Evolutionary conservation across 1,284 basidiomycete species (phyloP).

Genomic region (Melampsora larici-populina): DNA sequence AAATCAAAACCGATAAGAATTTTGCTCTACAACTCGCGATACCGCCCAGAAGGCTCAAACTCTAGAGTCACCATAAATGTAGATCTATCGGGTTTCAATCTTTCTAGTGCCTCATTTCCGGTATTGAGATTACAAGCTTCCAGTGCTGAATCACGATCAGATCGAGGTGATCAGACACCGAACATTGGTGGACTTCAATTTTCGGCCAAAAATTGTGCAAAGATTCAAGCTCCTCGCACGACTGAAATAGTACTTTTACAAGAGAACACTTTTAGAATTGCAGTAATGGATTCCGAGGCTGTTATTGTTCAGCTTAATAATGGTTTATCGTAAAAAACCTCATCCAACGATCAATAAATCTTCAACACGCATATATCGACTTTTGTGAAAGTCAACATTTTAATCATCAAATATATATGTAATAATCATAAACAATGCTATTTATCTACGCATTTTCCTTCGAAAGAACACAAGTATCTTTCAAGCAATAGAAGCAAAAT

Average conservation of each 20-base stretch:
- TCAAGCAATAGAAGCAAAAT: too few relatives aligned
- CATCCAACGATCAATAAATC: too few relatives aligned
- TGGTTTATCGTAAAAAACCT: too few relatives aligned
- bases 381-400: too few relatives aligned
- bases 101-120: neutral
- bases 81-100: neutral
- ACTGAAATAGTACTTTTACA: neutral
- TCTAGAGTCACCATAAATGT: neutral
- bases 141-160: neutral
- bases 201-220: neutral
- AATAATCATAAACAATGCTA: too few relatives aligned
- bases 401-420: too few relatives aligned
- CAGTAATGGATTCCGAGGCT: neutral
- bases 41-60: neutral
- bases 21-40: slow-evolving; percentile 17
- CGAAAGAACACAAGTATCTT: too few relatives aligned
- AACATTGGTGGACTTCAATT: neutral
- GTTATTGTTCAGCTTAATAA: slow-evolving; percentile 4
- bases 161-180: neutral
- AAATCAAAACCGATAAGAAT: neutral
- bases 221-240: neutral
- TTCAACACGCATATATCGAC: too few relatives aligned
- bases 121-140: neutral
- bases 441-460: too few relatives aligned
- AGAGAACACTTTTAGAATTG: neutral